Evolutionary conservation across 805 yeast species (phyloP), one percentile per base, ranked within the genome.

Genomic region (Starmera amethionina): DNA sequence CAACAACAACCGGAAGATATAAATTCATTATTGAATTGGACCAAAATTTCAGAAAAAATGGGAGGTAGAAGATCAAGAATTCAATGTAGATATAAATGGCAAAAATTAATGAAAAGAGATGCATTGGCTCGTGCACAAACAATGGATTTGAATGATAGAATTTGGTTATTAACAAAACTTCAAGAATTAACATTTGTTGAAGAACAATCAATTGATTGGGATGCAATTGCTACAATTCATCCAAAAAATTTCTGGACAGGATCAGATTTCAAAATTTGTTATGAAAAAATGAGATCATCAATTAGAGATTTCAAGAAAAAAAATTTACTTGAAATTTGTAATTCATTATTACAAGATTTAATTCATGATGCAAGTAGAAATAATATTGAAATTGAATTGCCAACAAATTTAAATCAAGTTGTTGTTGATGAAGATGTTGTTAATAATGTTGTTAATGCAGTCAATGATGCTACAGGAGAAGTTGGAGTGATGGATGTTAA

Each of bases 81-180:
- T 47, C 97, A 90, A 62, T 89, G 97, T 58, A 75, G 97, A 43
- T 90, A 90, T 62, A 90, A 90, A 58, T 90, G 97, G 96, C 82
- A 82, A 55, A 90, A 89, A 61, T 54, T 88, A 6, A 61, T 79
- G 40, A 79, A 77, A 51, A 67, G 82, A 43, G 82, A 79, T 45
- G 72, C 75, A 1, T 49, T 61, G 14, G 58, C 56, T 12, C 63
- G 72, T 42, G 67, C 70, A 11, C 64, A 66, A 37, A 59, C 60
- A 11, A 71, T 76, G 54, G 63, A 63, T 25, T 51, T 57, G 12
- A 62, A 60, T n/a, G 80, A 77, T 35, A 66, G 70, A 43, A 54
- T 67, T 33, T 73, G 79, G 74, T 46, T 77, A 35, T 44, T 77
- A 33, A 62, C 65, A 14, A 64, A 70, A 40, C 46, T 77, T 34